phyloP scores from a whole-genome alignment of 1,284 basidiomycete species.

The Ceratobasidium sp. region DNA sequence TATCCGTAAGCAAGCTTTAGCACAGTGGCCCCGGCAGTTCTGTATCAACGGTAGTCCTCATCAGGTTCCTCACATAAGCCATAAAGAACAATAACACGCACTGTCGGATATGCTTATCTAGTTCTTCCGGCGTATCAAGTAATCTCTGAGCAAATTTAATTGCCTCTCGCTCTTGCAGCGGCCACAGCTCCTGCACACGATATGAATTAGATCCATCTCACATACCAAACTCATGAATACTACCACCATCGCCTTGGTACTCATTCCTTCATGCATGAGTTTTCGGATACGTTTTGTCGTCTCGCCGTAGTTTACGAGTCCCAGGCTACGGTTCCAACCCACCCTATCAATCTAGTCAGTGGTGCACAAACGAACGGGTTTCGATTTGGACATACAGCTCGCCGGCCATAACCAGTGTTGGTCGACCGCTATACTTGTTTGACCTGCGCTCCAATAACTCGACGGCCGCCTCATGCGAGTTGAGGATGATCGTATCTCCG shows the following conservation, averaged over 20 bases:
- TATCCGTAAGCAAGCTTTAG: constrained; percentile 28
- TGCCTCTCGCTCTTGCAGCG: constrained; percentile 21
- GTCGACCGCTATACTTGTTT: constrained; percentile 1
- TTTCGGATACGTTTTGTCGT: not conserved
- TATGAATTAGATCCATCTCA: no score
- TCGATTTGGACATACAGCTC: constrained; percentile 13
- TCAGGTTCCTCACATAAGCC: not conserved
- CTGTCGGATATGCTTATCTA: constrained; percentile 25
- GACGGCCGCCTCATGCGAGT: constrained; percentile 5
- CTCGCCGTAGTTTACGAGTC: not conserved
- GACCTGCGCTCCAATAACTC: constrained; percentile 18
- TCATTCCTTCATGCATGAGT: constrained; percentile 21
- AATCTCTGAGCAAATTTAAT: constrained; percentile 17
- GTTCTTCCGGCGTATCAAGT: not conserved
- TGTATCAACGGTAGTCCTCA: no score
- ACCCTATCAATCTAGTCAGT: not conserved
- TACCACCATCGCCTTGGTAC: constrained; percentile 3
- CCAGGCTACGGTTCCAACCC: not conserved
- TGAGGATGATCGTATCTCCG: constrained; percentile 16
- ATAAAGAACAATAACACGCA: not conserved
- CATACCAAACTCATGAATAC: no score
- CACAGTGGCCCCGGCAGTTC: constrained; percentile 1
- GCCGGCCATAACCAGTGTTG: constrained; percentile 8
- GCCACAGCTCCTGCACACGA: constrained; percentile 8
- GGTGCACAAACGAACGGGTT: not conserved